Evolutionary conservation across 2,329 filamentous ascomycete species (phyloP).

Genomic region (Diaporthe humulicola): DNA sequence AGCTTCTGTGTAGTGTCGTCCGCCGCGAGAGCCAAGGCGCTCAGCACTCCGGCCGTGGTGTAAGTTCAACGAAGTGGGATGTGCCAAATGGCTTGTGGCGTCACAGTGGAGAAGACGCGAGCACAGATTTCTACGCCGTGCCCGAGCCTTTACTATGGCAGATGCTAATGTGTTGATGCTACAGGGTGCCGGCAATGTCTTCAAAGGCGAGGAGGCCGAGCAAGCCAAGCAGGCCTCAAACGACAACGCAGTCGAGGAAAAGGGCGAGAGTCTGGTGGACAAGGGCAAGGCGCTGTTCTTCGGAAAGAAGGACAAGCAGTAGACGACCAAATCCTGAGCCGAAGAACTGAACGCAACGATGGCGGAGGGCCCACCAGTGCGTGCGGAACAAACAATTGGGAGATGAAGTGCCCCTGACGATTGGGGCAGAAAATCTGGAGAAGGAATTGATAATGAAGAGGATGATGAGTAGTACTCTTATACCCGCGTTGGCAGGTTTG

Average conservation of each 20-base stretch:
- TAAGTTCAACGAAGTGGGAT: not conserved
- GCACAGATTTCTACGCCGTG: not conserved
- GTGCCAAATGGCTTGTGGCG: not conserved
- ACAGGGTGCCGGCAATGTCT: constrained; percentile 77
- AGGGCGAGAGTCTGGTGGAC: constrained; percentile 51
- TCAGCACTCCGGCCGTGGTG: constrained; percentile 77
- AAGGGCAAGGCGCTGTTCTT: constrained; percentile 65
- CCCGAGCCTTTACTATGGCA: not conserved
- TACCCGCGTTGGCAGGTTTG: constrained; percentile 28
- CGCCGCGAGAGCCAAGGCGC: constrained; percentile 70
- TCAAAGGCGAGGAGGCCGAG: constrained; percentile 60
- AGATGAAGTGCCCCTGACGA: not conserved
- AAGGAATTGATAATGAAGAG: not conserved
- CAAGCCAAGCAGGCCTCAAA: constrained; percentile 44
- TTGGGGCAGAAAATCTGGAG: not conserved
- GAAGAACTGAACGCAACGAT: not conserved
- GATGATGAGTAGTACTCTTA: constrained; percentile 13
- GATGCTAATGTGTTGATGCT: not conserved
- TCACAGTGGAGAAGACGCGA: not conserved
- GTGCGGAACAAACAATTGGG: not conserved
- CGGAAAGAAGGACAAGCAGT: constrained; percentile 57
- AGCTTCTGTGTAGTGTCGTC: constrained; percentile 56
- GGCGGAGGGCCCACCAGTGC: too few relatives aligned
- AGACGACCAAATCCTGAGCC: constrained; percentile 43
- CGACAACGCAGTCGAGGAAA: constrained; percentile 50